Evolutionary conservation across 2,329 filamentous ascomycete species (phyloP).

Genomic region (Cladosporium phlei): DNA sequence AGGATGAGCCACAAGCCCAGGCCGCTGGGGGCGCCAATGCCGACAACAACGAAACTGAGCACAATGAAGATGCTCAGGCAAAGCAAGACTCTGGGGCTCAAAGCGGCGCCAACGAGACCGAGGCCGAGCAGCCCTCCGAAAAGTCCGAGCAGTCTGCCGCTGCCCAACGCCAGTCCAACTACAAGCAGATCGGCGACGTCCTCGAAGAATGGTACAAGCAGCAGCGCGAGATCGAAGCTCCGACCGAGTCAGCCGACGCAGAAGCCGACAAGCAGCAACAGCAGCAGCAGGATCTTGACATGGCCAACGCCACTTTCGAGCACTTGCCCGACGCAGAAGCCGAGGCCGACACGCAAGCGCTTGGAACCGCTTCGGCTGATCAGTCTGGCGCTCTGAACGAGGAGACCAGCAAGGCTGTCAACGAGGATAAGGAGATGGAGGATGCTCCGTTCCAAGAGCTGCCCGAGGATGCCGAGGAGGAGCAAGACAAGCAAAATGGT

Average conservation of each 20-base stretch:
- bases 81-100: slow-evolving; percentile 21
- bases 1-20: slow-evolving; percentile 45
- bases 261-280: slow-evolving; percentile 50
- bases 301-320: slow-evolving; percentile 80
- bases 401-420: slow-evolving; percentile 74
- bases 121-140: slow-evolving; percentile 20
- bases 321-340: slow-evolving; percentile 82
- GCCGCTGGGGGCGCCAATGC: slow-evolving; percentile 36
- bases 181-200: slow-evolving; percentile 91
- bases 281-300: slow-evolving; percentile 59
- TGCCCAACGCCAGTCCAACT: slow-evolving; percentile 36
- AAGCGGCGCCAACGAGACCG: slow-evolving; percentile 17
- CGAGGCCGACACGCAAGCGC: slow-evolving; percentile 80
- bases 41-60: slow-evolving; percentile 29
- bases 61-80: slow-evolving; percentile 15
- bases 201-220: slow-evolving; percentile 90
- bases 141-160: slow-evolving; percentile 20
- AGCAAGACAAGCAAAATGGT: slow-evolving; percentile 19
- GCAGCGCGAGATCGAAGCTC: slow-evolving; percentile 71
- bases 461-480: slow-evolving; percentile 30
- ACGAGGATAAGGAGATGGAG: slow-evolving; percentile 41
- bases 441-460: slow-evolving; percentile 22
- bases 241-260: slow-evolving; percentile 44
- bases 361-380: slow-evolving; percentile 83
- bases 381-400: slow-evolving; percentile 83